Conservation (phyloP, 805 yeast genomes). For the Hemisphaericaspora nanyangensis region DNA sequence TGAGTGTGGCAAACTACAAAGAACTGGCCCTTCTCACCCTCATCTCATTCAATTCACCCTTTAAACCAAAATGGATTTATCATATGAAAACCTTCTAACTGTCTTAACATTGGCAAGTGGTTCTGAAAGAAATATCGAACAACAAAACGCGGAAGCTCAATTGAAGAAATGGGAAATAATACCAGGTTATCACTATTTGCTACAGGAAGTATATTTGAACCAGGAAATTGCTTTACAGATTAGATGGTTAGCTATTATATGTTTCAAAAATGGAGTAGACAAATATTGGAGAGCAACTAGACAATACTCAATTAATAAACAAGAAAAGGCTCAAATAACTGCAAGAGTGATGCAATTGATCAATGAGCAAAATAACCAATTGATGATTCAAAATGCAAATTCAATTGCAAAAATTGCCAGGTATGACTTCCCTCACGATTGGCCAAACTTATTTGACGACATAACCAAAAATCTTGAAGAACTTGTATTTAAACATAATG, state of each 20-base stretch:
- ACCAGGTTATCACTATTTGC: slow-evolving; percentile 53
- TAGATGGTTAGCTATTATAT: slow-evolving; percentile 85
- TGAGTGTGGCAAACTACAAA: too few species aligned
- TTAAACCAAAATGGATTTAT: slow-evolving; percentile 16
- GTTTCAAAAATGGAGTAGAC: slow-evolving; percentile 84
- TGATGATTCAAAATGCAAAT: slow-evolving; percentile 80
- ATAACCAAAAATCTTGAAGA: slow-evolving; percentile 43
- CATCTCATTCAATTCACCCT: background rate
- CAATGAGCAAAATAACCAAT: slow-evolving; percentile 68
- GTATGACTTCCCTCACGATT: slow-evolving; percentile 79
- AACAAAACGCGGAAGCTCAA: slow-evolving; percentile 65
- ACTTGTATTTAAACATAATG: slow-evolving; percentile 36
- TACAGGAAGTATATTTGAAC: slow-evolving; percentile 61
- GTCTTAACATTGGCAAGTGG: slow-evolving; percentile 29
- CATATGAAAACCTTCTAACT: slow-evolving; percentile 23
- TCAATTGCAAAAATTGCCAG: slow-evolving; percentile 76
- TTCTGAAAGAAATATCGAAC: slow-evolving; percentile 46
- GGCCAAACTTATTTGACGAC: slow-evolving; percentile 80
- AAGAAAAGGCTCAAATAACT: slow-evolving; percentile 68
- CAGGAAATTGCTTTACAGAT: slow-evolving; percentile 55
- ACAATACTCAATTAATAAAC: slow-evolving; percentile 46
- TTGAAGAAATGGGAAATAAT: slow-evolving; percentile 65
- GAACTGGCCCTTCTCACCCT: too few species aligned
- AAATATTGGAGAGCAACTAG: slow-evolving; percentile 78
- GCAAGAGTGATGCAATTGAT: slow-evolving; percentile 53